These are phyloP conservation scores for Asterionellopsis glacialis DNA, from an alignment of 108 stramenopile genomes.

Conservation along the genomic window DNA sequence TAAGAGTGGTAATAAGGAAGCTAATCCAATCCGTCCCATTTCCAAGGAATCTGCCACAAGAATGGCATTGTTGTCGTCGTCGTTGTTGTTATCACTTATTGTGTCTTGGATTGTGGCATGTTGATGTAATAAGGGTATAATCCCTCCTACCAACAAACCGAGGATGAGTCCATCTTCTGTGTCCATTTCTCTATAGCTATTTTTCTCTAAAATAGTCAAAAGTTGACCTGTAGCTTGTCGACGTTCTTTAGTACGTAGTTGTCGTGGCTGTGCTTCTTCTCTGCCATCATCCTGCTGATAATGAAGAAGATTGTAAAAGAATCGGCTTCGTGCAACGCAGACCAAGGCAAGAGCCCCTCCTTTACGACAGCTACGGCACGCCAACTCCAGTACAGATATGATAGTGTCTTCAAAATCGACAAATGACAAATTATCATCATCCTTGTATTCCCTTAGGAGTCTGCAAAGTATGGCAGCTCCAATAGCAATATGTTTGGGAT, in stretches of 20 bases:
- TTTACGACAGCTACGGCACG: background rate
- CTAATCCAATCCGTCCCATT: constrained; percentile 49
- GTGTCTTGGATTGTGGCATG: constrained; percentile 11
- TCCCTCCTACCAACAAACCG: constrained; percentile 41
- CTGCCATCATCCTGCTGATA: no score
- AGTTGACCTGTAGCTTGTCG: background rate
- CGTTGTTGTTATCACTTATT: no score
- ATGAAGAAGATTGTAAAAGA: background rate
- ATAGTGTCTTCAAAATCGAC: background rate
- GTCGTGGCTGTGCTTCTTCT: no score
- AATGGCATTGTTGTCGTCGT: background rate
- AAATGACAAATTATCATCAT: background rate
- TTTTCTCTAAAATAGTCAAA: background rate
- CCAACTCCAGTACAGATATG: constrained; percentile 4
- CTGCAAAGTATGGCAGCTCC: background rate
- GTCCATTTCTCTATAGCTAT: background rate
- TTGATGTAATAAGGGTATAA: constrained; percentile 48
- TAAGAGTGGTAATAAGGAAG: constrained; percentile 45
- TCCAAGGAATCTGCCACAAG: constrained; percentile 48
- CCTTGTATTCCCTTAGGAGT: background rate
- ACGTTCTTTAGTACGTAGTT: no score
- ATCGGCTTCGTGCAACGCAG: constrained; percentile 3
- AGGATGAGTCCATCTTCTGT: constrained; percentile 5
- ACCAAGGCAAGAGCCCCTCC: constrained; percentile 4
- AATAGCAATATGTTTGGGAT: background rate